Base-by-base conservation (phyloP, 2,329 filamentous ascomycete genomes). In the Pseudogymnoascus sp. region DNA sequence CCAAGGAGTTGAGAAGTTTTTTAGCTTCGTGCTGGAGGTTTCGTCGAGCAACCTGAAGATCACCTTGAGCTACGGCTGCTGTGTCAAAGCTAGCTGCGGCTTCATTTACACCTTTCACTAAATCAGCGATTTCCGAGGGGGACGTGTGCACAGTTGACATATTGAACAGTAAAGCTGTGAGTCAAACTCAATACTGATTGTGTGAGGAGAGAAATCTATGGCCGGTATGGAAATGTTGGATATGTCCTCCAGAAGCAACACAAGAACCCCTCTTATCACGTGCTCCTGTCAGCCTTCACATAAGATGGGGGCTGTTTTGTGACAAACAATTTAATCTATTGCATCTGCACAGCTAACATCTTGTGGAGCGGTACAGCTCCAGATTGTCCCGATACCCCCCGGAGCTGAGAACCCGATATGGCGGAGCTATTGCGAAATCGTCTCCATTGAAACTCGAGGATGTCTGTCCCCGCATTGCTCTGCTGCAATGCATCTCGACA, bases 1-100 rank as follows among this genome's bases (percentile, higher is more conserved):
- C 64, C 41, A 67, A 56, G 15, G 63, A 65, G 38, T 58, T 62
- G 38, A 66, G 41, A 15, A 67, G 62, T 52, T 65, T 66, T 60
- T 58, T 45, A 35, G 63, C 62, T 38, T 65, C 63, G 15, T 62
- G 60, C 55, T 65, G 65, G 13, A 67, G 58, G 12, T 60, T 63
- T 39, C 61, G 55, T n/a, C 65, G 64, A 57, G 65, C 64, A 45
- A 56, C 21, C 12, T 61, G 61, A 12, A 58, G 13, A 26, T 63
- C 63, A 15, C 58, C 61, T 35, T 52, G 60, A 39, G 41, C n/a
- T n/a, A 61, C 37, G 48, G 41, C 58, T 48, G 41, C 13, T 2
- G 21, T 15, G 30, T 63, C 61, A 28, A 65, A 65, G 35, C 33
- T 56, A 21, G 38, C 59, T 35, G 63, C 62, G 13, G 63, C 61